These are phyloP conservation scores for Persicaria tinctoria DNA, from an alignment of 148 eudicot genomes.

Conservation along the genomic window DNA sequence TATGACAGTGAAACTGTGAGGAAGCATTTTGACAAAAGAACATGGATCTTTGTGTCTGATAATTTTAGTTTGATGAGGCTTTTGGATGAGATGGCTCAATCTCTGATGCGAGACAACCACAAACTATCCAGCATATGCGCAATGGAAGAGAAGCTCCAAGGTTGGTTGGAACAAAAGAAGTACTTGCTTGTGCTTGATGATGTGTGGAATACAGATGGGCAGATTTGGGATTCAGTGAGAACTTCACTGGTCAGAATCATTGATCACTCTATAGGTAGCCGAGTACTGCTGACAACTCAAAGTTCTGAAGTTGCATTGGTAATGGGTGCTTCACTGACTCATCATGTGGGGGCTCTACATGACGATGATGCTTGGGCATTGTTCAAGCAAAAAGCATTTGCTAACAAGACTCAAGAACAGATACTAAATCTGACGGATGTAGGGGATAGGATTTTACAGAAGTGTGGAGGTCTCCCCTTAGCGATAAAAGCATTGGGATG, in stretches of 20 bases:
- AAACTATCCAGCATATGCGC: background rate
- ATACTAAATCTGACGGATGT: background rate
- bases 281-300: background rate
- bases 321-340: background rate
- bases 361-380: constrained; percentile 2
- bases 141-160: background rate
- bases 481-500: background rate
- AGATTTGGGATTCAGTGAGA: background rate
- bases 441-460: background rate
- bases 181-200: background rate
- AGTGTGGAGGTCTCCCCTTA: background rate
- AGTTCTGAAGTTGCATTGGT: background rate
- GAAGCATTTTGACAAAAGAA: background rate
- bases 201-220: background rate
- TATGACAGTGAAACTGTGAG: background rate
- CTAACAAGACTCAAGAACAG: background rate
- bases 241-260: background rate
- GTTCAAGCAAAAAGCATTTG: background rate
- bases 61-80: background rate
- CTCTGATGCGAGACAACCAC: background rate
- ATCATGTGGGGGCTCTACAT: background rate
- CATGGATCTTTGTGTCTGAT: constrained; percentile 3
- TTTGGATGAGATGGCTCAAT: constrained; percentile 6
- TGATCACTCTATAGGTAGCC: background rate
- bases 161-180: background rate